A percentile compares a stretch with the other conserved stretches of the same genome.
Evolutionary conservation across 2,329 filamentous ascomycete species (phyloP).

Genomic region (Neonectria ditissima): DNA sequence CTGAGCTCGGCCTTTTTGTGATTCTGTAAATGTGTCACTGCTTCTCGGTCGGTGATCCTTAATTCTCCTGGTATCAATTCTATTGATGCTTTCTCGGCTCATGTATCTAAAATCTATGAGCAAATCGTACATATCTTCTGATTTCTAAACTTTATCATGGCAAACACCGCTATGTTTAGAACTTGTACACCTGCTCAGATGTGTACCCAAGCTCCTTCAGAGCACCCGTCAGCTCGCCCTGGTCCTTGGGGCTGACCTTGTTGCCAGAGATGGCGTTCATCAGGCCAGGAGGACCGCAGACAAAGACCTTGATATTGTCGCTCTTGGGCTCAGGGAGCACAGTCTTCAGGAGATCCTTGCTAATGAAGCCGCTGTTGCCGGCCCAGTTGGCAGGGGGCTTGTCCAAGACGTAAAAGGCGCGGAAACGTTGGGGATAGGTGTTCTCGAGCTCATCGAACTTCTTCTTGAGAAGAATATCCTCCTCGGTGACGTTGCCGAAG

Average conservation of each 20-base stretch:
- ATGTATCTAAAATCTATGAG: conserved; percentile 43
- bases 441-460: conserved; percentile 92
- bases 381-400: conserved; percentile 83
- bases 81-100: conserved; percentile 33
- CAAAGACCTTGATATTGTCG: conserved; percentile 95
- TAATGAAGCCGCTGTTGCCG: conserved; percentile 83
- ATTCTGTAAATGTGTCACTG: neutral
- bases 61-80: conserved; percentile 34
- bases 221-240: conserved; percentile 87
- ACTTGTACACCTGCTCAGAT: conserved; percentile 92
- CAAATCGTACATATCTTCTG: conserved; percentile 39
- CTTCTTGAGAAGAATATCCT: conserved; percentile 90
- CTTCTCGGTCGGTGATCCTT: neutral
- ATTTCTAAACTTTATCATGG: conserved; percentile 29
- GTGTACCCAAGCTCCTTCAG: conserved; percentile 82
- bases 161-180: conserved; percentile 61
- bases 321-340: conserved; percentile 92
- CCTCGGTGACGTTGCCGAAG: conserved; percentile 89
- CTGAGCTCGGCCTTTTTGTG: neutral
- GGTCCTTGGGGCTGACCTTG: conserved; percentile 93
- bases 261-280: conserved; percentile 92
- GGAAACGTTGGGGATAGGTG: conserved; percentile 94
- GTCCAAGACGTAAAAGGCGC: conserved; percentile 93
- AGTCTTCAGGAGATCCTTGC: conserved; percentile 93
- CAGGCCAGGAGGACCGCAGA: conserved; percentile 91